phyloP scores from a whole-genome alignment of 176 grass and related monocot species.

The Pontederia paniculata region DNA sequence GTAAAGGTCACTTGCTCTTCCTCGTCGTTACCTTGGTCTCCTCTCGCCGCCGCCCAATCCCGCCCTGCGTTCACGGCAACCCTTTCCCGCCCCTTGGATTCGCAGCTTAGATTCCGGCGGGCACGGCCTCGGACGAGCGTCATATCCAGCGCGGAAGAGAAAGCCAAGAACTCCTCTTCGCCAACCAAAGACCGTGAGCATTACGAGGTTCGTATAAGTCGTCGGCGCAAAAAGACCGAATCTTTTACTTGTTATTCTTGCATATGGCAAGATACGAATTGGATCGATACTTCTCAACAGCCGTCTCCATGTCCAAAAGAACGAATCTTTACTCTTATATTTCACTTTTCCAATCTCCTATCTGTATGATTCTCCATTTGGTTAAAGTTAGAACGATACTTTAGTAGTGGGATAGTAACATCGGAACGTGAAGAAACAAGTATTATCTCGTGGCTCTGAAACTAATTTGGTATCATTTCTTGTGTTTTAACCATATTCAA shows the following conservation, averaged over 20 bases:
- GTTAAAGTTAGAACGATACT: too few relatives aligned
- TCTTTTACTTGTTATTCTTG: background rate
- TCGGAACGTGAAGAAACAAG: too few relatives aligned
- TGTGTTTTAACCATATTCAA: too few relatives aligned
- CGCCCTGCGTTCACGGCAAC: slow-evolving; percentile 2
- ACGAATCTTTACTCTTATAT: too few relatives aligned
- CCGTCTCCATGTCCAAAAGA: too few relatives aligned
- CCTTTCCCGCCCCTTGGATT: background rate
- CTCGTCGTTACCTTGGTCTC: background rate
- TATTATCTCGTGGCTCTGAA: too few relatives aligned
- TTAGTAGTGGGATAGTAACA: too few relatives aligned
- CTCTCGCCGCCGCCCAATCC: background rate
- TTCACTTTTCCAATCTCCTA: too few relatives aligned
- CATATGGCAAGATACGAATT: too few relatives aligned
- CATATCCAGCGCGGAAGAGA: slow-evolving; percentile 28
- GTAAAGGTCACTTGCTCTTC: background rate
- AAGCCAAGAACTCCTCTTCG: slow-evolving; percentile 23
- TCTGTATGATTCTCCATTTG: too few relatives aligned
- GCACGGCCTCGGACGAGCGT: slow-evolving; percentile 20
- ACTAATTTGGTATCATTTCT: too few relatives aligned
- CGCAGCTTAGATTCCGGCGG: slow-evolving; percentile 9
- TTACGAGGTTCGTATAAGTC: slow-evolving; percentile 14
- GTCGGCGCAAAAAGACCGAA: background rate
- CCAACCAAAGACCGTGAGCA: slow-evolving; percentile 3
- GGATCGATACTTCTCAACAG: too few relatives aligned